Evolutionary conservation across 73 alveolate genomes (phyloP), one percentile per base, ranked within the genome.

Genomic region (Tetrahymena elliotti): DNA sequence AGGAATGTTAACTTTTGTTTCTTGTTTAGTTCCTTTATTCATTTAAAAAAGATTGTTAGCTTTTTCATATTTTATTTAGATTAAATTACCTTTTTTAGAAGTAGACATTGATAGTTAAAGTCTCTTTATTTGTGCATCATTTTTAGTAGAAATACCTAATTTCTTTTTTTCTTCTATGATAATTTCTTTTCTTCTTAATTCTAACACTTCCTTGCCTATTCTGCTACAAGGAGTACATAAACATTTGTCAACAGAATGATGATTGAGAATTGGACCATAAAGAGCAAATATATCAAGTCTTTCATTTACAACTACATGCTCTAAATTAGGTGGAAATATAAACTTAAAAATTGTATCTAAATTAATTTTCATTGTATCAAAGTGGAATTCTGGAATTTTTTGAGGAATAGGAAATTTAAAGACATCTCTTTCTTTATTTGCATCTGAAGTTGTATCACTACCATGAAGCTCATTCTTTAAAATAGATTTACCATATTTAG

Each of bases 311-410:
- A 98, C 97, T 33, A 99, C 97, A 95, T 98, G 99, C 95, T 98
- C 99, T 10, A 98, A 97, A 93, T 98, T 98, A 3, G 99, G 99
- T 53, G 99, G 99, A 83, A 96, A 98, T 20, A 98, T 88, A 97
- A 98, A 98, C 84, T 98, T 98, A 94, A 98, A 84, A 4, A 98
- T 95, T 33, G 98, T 97, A 38, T 98, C 99, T 82, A 98, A 53
- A 33, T 97, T 98, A 13, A 98, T 96, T 95, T 98, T 97, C 96
- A 97, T 97, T 84, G 95, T 96, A 82, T 98, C 99, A 95, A 96
- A 98, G 92, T 95, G 94, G 94, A 98, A 98, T 40, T 98, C 99
- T 18, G 99, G 99, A 38, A 98, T 97, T 82, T 97, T 96, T 93
- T 98, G 98, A 35, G 99, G 99, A 27, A 98, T 97, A 34, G 99